Base-by-base conservation (phyloP, 495 filamentous ascomycete genomes). In the Apiosordaria backusii region DNA sequence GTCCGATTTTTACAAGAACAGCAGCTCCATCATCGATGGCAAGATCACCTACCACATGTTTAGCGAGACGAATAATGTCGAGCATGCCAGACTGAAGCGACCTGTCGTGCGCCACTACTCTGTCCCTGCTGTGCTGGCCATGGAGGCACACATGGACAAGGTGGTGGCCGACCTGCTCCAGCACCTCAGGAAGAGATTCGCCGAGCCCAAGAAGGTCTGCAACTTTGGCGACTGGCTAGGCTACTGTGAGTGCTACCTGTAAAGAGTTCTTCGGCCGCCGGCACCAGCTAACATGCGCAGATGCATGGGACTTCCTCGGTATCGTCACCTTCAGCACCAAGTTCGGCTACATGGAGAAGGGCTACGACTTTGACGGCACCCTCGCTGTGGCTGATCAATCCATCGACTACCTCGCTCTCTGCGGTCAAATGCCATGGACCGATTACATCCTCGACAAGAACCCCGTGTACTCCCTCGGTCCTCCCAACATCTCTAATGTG, bases 271-370 rank as follows among this genome's bases (percentile, higher is more conserved):
- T n/a, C n/a, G n/a, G n/a, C n/a, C n/a, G n/a, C n/a, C n/a, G n/a
- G n/a, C n/a, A n/a, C n/a, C n/a, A n/a, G n/a, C 45, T 61, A n/a
- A 57, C 60, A 4, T 2, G 1, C 35, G 4, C 22, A 71, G 69
- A 71, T 58, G 70, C 75, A 1, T 83, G 81, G 61, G 80, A 83
- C 50, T 74, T 80, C 0, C 78, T 83, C 69, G 76, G 79, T 22
- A 77, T 81, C 19, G 76, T 82, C 19, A 78, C 77, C 16, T 82
- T 82, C 68, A 75, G 71, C 65, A 66, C 70, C 26, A 70, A 70
- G 67, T 74, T 76, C 23, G 75, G 70, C 13, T 74, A 72, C 63
- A 66, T 75, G 66, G 57, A 70, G 0, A 35, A 67, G 29, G 73
- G 73, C 60, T 21, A 22, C 24, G 70, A 75, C 65, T 70, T 69